Base-by-base conservation (phyloP, 768 basidiomycete species). In the Favolaschia claudopus region DNA sequence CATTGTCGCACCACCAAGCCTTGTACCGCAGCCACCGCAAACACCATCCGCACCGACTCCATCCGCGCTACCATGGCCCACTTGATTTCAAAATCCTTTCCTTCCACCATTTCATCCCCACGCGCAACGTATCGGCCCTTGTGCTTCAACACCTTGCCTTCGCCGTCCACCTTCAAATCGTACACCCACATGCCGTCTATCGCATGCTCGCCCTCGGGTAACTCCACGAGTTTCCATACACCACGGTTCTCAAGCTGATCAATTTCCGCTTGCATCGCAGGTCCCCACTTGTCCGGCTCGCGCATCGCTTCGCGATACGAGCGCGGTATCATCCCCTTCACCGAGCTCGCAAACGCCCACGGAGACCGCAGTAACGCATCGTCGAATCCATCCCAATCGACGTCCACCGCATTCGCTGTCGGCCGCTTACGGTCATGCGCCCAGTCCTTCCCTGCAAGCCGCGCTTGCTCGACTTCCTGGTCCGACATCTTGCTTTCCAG, bases 91-190 rank as follows among this genome's bases (percentile, higher is more conserved):
- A 47, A 56, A 24, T 56, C 44, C 9, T 24, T 25, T 9, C 55
- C 55, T 14, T 40, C 45, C 25, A 37, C 45, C 45, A 47, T 58
- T 29, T 42, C 24, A 17, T 55, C 49, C 24, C 82, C 75, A 38
- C 74, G 65, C 1, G 77, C 76, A 0, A 82, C 78, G 5, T 82
- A 67, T 2, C 76, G 51, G 5, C 74, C 80, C 60, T 80, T 81
- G 70, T 76, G 72, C 4, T 68, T 55, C 1, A 61, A 32, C n/a
- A 79, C 63, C 1, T 63, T 43, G 9, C 79, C 78, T 0, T 61
- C 50, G 1, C 69, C 57, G 44, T 79, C 75, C 20, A 57, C 40
- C 62, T 84, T 84, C 7, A 67, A 38, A 12, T 58, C 62, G 56
- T 72, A 82, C 4, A 82, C 78, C 77, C 77, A 81, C 13, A 57